A percentile compares a stretch with the other conserved stretches of the same genome.
phyloP scores from a whole-genome alignment of 768 basidiomycete genomes.

The Termitomyces sp. region DNA sequence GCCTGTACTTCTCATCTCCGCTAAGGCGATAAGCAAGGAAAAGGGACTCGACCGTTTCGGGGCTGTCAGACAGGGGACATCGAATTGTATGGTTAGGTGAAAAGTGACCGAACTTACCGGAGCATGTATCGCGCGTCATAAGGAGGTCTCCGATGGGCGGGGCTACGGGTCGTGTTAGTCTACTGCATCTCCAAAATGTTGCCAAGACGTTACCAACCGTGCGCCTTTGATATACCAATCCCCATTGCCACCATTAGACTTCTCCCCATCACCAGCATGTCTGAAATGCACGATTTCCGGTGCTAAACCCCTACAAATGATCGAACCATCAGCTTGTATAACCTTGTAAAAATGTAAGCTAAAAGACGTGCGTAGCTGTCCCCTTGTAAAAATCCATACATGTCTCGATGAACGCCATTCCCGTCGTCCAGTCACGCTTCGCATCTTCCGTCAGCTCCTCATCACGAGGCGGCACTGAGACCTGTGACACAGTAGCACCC shows the following conservation, averaged over 20 bases:
- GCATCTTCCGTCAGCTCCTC: conserved; percentile 55
- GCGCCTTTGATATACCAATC: conserved; percentile 94
- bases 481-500: conserved; percentile 40
- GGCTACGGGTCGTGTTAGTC: conserved; percentile 9
- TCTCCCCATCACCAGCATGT: conserved; percentile 42
- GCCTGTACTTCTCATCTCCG: conserved; percentile 75
- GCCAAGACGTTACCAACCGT: conserved; percentile 30
- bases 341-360: background rate
- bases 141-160: conserved; percentile 31
- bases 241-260: conserved; percentile 22
- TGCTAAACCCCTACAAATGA: conserved; percentile 58
- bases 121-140: conserved; percentile 94
- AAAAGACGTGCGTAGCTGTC: conserved; percentile 65
- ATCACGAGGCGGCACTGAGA: conserved; percentile 62
- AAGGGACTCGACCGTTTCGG: conserved; percentile 29
- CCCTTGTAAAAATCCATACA: conserved; percentile 77
- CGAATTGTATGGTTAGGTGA: background rate
- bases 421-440: conserved; percentile 78
- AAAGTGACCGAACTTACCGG: conserved; percentile 35
- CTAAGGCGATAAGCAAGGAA: conserved; percentile 90
- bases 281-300: conserved; percentile 89
- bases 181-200: background rate
- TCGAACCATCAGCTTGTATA: background rate
- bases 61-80: background rate
- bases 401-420: conserved; percentile 77